Evolutionary conservation across 78 protist genomes (phyloP).

Genomic region (Dictyostelium firmibasis): DNA sequence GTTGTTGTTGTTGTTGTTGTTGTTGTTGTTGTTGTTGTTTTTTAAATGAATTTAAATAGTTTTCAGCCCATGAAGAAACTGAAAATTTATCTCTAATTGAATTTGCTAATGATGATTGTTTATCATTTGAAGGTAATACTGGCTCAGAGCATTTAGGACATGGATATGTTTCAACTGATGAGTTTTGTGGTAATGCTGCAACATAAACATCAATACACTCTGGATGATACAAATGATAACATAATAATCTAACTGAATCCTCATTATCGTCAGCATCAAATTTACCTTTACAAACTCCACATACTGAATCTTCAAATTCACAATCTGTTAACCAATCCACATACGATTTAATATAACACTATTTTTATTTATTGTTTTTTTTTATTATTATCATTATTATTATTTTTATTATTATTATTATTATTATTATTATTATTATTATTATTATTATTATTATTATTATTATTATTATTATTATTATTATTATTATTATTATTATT

Average conservation of each 20-base stretch:
- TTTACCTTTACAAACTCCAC: conserved; percentile 64
- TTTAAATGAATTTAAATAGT: background rate
- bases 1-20: background rate
- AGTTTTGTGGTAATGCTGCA: conserved; percentile 32
- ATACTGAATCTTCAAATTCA: conserved; percentile 57
- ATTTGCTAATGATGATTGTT: conserved; percentile 3
- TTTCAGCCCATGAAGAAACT: conserved; percentile 39
- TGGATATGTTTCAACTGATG: conserved; percentile 12
- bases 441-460: too few relatives aligned
- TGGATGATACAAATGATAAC: conserved; percentile 75
- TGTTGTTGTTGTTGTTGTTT: background rate
- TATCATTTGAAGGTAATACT: conserved; percentile 37
- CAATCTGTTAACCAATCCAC: conserved; percentile 71
- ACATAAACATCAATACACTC: conserved; percentile 80
- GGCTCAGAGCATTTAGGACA: conserved; percentile 67
- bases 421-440: background rate
- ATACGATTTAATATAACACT: conserved; percentile 73
- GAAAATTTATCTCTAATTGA: conserved; percentile 29
- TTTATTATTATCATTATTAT: background rate
- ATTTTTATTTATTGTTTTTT: background rate
- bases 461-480: too few relatives aligned
- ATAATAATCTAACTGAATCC: conserved; percentile 38
- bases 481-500: too few relatives aligned
- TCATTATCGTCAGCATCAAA: background rate
- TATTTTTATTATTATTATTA: background rate